Evolutionary conservation across 805 yeast species (phyloP).

Genomic region (Martiniozyma abietophila): DNA sequence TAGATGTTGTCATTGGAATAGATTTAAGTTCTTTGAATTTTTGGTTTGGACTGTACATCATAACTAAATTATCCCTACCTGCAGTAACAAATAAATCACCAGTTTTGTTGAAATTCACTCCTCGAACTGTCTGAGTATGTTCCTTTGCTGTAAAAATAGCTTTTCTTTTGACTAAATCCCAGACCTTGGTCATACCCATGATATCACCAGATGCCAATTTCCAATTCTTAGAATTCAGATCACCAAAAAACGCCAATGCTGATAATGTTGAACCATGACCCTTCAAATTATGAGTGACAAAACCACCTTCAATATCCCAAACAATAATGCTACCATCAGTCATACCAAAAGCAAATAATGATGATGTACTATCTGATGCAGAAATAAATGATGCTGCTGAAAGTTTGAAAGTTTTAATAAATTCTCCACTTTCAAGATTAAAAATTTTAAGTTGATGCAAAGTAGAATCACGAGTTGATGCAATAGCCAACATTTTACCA

Average conservation of each 20-base stretch:
- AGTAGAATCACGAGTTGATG: slow-evolving; percentile 41
- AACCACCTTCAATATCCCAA: slow-evolving; percentile 86
- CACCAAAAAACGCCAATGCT: slow-evolving; percentile 65
- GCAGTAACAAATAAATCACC: slow-evolving; percentile 62
- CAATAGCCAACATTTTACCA: slow-evolving; percentile 56
- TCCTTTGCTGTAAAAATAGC: slow-evolving; percentile 54
- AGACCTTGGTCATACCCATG: slow-evolving; percentile 45
- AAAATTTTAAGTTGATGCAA: slow-evolving; percentile 73
- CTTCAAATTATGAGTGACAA: slow-evolving; percentile 77
- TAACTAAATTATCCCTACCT: slow-evolving; percentile 78
- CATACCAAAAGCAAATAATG: slow-evolving; percentile 87
- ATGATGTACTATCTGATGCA: slow-evolving; percentile 68
- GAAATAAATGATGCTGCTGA: slow-evolving; percentile 79
- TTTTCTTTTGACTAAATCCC: slow-evolving; percentile 69
- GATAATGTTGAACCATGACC: slow-evolving; percentile 92
- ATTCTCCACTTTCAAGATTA: slow-evolving; percentile 31
- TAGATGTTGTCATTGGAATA: slow-evolving; percentile 62
- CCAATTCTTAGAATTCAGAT: slow-evolving; percentile 63
- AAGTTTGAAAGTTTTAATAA: slow-evolving; percentile 46
- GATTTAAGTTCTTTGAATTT: slow-evolving; percentile 49
- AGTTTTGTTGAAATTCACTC: slow-evolving; percentile 50
- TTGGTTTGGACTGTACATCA: slow-evolving; percentile 45
- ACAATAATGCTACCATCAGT: slow-evolving; percentile 89
- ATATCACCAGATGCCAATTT: slow-evolving; percentile 63
- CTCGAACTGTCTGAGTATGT: slow-evolving; percentile 81